Evolutionary conservation across 768 basidiomycete species (phyloP).

Genomic region (Rickenella mellea): DNA sequence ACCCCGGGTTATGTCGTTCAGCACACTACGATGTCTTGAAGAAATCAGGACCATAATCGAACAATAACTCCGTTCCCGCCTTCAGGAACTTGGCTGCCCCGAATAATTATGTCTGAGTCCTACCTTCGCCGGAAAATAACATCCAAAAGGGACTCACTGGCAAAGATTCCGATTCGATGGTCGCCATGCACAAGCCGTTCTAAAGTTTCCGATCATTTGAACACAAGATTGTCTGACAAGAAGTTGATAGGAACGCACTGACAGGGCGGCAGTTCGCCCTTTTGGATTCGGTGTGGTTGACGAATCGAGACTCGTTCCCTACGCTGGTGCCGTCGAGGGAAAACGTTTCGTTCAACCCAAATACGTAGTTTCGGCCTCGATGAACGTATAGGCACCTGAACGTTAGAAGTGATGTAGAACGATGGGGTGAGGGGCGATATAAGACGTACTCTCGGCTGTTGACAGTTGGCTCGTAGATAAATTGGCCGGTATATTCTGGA

Average conservation of each 20-base stretch:
- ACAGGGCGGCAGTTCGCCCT: constrained; percentile 35
- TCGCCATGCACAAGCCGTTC: constrained; percentile 57
- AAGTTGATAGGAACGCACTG: constrained; percentile 23
- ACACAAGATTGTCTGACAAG: not conserved
- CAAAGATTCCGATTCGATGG: constrained; percentile 55
- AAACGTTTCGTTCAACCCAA: constrained; percentile 35
- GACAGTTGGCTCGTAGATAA: constrained; percentile 39
- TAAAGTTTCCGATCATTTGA: constrained; percentile 13
- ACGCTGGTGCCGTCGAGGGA: constrained; percentile 45
- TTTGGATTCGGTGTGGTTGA: constrained; percentile 42
- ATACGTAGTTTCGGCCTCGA: constrained; percentile 52
- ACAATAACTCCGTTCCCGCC: constrained; percentile 39
- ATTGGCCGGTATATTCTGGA: constrained; percentile 61
- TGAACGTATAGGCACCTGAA: constrained; percentile 34
- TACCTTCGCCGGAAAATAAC: not conserved
- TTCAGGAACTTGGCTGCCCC: constrained; percentile 28
- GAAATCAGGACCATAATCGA: constrained; percentile 49
- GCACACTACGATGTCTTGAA: too few relatives aligned
- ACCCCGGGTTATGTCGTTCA: too few relatives aligned
- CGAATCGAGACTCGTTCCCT: constrained; percentile 59
- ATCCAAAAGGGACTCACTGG: constrained; percentile 37
- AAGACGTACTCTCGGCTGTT: constrained; percentile 40
- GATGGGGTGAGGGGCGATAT: not conserved
- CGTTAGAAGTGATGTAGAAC: constrained; percentile 15
- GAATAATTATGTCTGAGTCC: constrained; percentile 1